These are phyloP conservation scores for Malassezia sp. DNA, from an alignment of 1,284 basidiomycete genomes.

Conservation along the genomic window DNA sequence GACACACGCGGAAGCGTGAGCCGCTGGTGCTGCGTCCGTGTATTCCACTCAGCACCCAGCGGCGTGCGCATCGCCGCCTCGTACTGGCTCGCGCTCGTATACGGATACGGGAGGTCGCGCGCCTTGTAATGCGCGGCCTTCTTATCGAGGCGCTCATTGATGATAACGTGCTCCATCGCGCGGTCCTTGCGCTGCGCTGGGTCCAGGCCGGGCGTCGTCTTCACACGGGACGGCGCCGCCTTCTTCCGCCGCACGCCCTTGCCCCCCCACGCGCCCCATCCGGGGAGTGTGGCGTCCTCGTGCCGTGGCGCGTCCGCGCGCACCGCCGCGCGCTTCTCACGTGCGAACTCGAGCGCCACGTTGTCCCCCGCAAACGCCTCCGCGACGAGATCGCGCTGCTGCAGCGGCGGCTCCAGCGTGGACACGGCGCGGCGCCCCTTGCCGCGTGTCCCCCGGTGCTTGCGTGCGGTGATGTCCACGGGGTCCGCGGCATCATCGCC, in stretches of 20 bases:
- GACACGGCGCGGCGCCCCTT: neutral
- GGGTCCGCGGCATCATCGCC: slow-evolving; percentile 7
- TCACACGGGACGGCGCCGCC: slow-evolving; percentile 1
- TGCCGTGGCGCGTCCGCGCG: slow-evolving; percentile 69
- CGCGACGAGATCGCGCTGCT: slow-evolving; percentile 79
- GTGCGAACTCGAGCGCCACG: slow-evolving; percentile 76
- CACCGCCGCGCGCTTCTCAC: slow-evolving; percentile 66
- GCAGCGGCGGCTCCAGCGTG: slow-evolving; percentile 5
- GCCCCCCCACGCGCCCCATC: slow-evolving; percentile 93
- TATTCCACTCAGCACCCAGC: slow-evolving; percentile 86
- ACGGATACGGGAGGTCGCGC: slow-evolving; percentile 75
- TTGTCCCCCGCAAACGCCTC: slow-evolving; percentile 93
- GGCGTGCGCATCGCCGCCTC: slow-evolving; percentile 69
- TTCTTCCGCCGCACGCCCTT: slow-evolving; percentile 53
- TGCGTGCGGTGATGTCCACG: neutral
- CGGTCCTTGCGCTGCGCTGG: slow-evolving; percentile 70
- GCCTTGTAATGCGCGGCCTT: slow-evolving; percentile 78
- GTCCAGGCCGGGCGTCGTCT: slow-evolving; percentile 55
- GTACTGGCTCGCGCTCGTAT: slow-evolving; percentile 78
- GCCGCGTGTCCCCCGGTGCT: slow-evolving; percentile 5
- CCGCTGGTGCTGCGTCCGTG: slow-evolving; percentile 70
- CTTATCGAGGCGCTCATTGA: slow-evolving; percentile 84
- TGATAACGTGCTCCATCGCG: slow-evolving; percentile 73
- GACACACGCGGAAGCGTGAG: slow-evolving; percentile 47
- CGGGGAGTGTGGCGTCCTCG: slow-evolving; percentile 79